These are phyloP conservation scores for Globisporangium radiosum DNA, from an alignment of 352 stramenopile genomes.

Conservation along the genomic window DNA sequence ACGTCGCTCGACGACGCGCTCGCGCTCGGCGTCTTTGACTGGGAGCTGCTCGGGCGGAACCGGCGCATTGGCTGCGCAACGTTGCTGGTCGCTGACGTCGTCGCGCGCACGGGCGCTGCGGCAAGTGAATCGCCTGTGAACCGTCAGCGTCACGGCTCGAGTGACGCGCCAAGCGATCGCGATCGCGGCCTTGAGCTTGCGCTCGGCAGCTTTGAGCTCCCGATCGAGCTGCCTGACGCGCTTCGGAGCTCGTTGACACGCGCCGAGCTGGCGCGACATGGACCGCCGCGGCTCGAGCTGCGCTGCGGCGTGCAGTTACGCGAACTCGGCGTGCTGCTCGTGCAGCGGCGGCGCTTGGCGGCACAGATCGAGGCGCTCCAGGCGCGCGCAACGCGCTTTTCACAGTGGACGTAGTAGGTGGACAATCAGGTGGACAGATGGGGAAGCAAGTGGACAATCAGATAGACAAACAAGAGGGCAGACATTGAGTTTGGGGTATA, in stretches of 20 bases:
- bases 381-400: constrained; percentile 38
- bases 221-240: constrained; percentile 52
- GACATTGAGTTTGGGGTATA: constrained; percentile 34
- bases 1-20: constrained; percentile 40
- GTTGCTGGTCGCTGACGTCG: constrained; percentile 37
- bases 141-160: neutral
- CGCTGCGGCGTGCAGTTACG: constrained; percentile 45
- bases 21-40: constrained; percentile 47
- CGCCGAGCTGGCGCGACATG: constrained; percentile 33
- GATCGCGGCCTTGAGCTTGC: neutral
- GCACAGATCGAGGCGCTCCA: constrained; percentile 33
- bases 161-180: neutral
- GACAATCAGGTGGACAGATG: neutral
- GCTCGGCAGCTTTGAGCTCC: constrained; percentile 61
- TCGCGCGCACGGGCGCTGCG: constrained; percentile 26
- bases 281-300: constrained; percentile 43
- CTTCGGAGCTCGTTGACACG: constrained; percentile 30
- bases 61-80: constrained; percentile 37
- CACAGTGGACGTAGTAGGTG: constrained; percentile 27
- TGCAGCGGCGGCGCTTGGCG: constrained; percentile 31
- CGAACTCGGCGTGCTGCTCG: constrained; percentile 34
- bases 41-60: constrained; percentile 40
- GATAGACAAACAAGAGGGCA: neutral
- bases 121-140: constrained; percentile 3
- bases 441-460: neutral